Evolutionary conservation across 768 basidiomycete species (phyloP).

Genomic region (Lactifluus hygrophoroides): DNA sequence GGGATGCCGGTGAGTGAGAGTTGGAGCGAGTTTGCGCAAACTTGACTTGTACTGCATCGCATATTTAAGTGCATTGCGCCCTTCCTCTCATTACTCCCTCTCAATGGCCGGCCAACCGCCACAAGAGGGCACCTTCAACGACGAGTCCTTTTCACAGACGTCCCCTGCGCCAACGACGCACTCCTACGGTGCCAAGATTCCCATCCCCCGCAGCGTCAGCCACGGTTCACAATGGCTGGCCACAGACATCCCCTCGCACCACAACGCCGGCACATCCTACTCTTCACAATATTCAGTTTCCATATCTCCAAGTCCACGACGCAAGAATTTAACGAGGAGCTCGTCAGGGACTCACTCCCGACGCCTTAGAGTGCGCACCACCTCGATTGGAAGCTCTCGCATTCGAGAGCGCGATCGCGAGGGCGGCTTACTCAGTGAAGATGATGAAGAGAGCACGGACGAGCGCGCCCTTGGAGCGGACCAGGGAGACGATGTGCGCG

Average conservation of each 20-base stretch:
- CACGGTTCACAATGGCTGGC: constrained; percentile 53
- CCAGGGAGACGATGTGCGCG: constrained; percentile 31
- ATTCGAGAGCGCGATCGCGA: constrained; percentile 35
- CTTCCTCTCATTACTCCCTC: neutral
- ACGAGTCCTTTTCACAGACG: neutral
- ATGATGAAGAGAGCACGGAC: constrained; percentile 27
- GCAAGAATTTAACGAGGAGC: constrained; percentile 37
- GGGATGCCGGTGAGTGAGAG: no score
- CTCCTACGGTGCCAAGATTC: constrained; percentile 7
- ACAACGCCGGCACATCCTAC: constrained; percentile 63
- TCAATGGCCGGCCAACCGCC: constrained; percentile 9
- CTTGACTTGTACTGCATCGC: neutral
- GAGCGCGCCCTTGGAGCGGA: constrained; percentile 30
- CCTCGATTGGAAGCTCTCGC: constrained; percentile 53
- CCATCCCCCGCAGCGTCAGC: constrained; percentile 38
- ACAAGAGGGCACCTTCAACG: neutral
- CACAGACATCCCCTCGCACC: constrained; percentile 51
- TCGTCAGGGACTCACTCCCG: constrained; percentile 44
- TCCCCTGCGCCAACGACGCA: constrained; percentile 22
- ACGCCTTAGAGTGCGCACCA: constrained; percentile 38
- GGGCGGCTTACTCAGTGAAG: constrained; percentile 16
- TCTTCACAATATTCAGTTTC: constrained; percentile 36
- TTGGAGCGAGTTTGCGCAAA: no score
- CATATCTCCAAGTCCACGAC: constrained; percentile 39
- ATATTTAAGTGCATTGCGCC: neutral